Evolutionary conservation across 768 basidiomycete species (phyloP), one percentile per base, ranked within the genome.

Genomic region (Termitomyces sp.): DNA sequence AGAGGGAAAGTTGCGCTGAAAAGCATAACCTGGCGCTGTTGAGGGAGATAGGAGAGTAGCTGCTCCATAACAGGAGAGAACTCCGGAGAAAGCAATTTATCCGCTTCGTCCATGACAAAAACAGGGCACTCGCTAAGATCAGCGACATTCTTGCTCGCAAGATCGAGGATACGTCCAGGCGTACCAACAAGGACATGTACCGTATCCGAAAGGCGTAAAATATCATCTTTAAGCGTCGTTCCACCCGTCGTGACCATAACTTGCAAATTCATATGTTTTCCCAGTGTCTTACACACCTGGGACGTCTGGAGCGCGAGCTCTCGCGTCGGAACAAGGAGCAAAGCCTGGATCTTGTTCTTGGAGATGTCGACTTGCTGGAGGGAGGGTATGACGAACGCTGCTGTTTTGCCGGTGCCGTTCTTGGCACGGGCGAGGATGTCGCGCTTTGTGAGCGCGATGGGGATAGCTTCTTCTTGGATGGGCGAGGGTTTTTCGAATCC

Each of bases 191-290:
- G 87, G 50, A 99, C 88, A 69, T 99, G 96, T 2, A 99, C 96
- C 5, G 82, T 68, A 70, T 98, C 93, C 19, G 84, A 81, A 50
- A 99, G 72, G 50, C 96, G 88, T 63, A 99, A 75, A 70, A 98
- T 98, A 70, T 99, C 96, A 72, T 99, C 96, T 72, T 96, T 93
- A 66, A 99, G 83, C 19, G 94, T 97, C 3, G 97, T 98, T 19
- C 96, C 96, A 54, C 96, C 96, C 0, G 97, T 99, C 53, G 97
- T 97, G 51, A 98, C 97, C 96, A 99, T 99, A 70, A 99, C 93
- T 73, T 98, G 91, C 32, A 93, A 68, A 51, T 84, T 87, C 83
- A 98, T 88, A 65, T 99, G 96, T 69, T 98, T 97, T 51, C 94
- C 94, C 56, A 98, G 85, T 28, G 80, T 92, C 75, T 98, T 98